These are phyloP conservation scores for Taphrina flavorubra DNA, from an alignment of 1,139 yeast genomes.

Conservation along the genomic window DNA sequence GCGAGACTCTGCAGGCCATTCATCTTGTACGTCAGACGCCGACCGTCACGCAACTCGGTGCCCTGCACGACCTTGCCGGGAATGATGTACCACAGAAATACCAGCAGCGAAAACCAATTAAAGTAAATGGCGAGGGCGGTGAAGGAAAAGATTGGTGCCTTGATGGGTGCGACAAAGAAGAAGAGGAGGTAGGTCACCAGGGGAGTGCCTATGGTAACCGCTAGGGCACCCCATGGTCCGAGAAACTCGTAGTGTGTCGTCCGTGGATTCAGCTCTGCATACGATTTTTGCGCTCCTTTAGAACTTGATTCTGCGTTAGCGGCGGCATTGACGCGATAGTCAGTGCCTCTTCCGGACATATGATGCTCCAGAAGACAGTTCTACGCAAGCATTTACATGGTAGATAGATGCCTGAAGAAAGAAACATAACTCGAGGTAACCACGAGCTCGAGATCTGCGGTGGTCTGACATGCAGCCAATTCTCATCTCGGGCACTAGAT, in stretches of 20 bases:
- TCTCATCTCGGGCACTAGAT: not conserved
- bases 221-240: conserved; percentile 76
- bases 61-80: conserved; percentile 80
- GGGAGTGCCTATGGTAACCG: conserved; percentile 72
- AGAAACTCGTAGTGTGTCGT: conserved; percentile 75
- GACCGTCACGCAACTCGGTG: conserved; percentile 74
- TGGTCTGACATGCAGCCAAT: conserved; percentile 9
- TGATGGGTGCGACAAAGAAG: conserved; percentile 55
- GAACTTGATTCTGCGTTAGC: not conserved
- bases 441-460: not conserved
- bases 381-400: not conserved
- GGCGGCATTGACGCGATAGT: conserved; percentile 9
- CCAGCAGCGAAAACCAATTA: conserved; percentile 75
- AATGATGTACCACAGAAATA: conserved; percentile 65
- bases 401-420: not conserved
- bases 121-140: conserved; percentile 68
- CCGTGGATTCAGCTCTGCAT: conserved; percentile 38
- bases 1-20: conserved; percentile 61
- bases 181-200: conserved; percentile 64
- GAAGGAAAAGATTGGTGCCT: conserved; percentile 52
- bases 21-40: conserved; percentile 71
- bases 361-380: not conserved
- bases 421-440: not conserved
- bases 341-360: conserved; percentile 1
- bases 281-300: not conserved